These are phyloP conservation scores for Yamadazyma siamensis DNA, from an alignment of 1,139 yeast species.

Conservation along the genomic window DNA sequence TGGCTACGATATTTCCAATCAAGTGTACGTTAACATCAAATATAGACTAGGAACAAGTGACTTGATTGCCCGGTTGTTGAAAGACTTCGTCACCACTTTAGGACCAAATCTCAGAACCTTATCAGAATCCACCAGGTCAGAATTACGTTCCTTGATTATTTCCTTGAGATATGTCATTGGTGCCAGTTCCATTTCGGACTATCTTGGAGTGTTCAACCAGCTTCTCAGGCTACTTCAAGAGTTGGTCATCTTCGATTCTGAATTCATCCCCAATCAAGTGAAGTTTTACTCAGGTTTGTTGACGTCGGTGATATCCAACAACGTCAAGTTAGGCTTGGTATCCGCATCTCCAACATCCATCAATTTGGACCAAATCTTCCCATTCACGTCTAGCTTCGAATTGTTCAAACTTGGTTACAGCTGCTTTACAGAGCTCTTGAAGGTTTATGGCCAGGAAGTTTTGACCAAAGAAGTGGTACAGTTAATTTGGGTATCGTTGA, in stretches of 20 bases:
- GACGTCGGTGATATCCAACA: conserved; percentile 31
- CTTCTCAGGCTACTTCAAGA: conserved; percentile 36
- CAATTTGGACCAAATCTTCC: conserved; percentile 34
- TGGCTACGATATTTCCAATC: conserved; percentile 34
- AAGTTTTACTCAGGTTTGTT: conserved; percentile 30
- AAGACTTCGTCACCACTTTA: conserved; percentile 30
- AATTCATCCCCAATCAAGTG: conserved; percentile 30
- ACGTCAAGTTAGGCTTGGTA: conserved; percentile 36
- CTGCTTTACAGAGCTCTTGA: conserved; percentile 39
- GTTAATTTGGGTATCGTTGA: conserved; percentile 44
- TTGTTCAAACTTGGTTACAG: conserved; percentile 36
- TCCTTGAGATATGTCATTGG: conserved; percentile 35
- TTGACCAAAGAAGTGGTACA: conserved; percentile 35
- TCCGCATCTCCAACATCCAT: conserved; percentile 34
- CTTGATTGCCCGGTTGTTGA: conserved; percentile 23
- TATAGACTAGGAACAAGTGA: conserved; percentile 26
- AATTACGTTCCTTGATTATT: conserved; percentile 29
- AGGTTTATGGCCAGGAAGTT: conserved; percentile 33
- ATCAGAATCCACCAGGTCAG: conserved; percentile 17
- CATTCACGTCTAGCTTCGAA: conserved; percentile 35
- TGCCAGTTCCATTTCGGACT: conserved; percentile 25
- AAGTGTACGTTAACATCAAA: conserved; percentile 27
- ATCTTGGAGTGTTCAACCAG: conserved; percentile 21
- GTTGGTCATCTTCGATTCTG: conserved; percentile 38
- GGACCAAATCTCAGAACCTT: conserved; percentile 38